Evolutionary conservation across 2,329 filamentous ascomycete genomes (phyloP), one percentile per base, ranked within the genome.

Genomic region (Nothophaeocryptopus gaeumannii): DNA sequence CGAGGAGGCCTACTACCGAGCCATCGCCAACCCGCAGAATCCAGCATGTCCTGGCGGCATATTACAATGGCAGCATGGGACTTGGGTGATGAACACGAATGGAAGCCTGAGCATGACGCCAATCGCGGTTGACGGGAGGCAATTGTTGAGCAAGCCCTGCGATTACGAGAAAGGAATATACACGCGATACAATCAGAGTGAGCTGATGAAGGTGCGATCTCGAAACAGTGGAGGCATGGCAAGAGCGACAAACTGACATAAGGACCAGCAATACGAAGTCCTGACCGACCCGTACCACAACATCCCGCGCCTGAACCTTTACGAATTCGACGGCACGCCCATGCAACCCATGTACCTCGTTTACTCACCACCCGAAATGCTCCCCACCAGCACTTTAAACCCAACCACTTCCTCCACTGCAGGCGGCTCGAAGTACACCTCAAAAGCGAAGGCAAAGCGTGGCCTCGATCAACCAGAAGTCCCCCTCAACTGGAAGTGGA

Each of bases 1-100:
- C 63, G 85, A 89, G 69, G 78, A 82, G 61, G 83, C 85, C 11
- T 82, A 84, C 66, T 89, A 87, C 67, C 77, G 84, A 55, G 83
- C 83, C 8, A 70, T 87, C 61, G 70, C 85, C 40, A 87, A 88
- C 64, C 85, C 63, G 40, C 35, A 35, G 13, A 71, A 76, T 11
- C 85, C 85, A 26, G 68, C 72, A 52, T 88, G 85, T 60, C 80
- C 83, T 1, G 74, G 76, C 46, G 82, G 79, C 8, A 78, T 88
- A 40, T 81, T 88, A 74, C 84, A 88, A 70, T 89, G 81, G 77
- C 85, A 89, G 64, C 85, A 89, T 64, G 85, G 85, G 36, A 80
- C 68, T 47, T 86, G 81, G 64, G 70, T 72, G 5, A 71, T 82
- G 57, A 71, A 75, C 37, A 60, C 70, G 14, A 79, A 86, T 61